phyloP scores from a whole-genome alignment of 148 eudicot species.

The Drosera capensis region DNA sequence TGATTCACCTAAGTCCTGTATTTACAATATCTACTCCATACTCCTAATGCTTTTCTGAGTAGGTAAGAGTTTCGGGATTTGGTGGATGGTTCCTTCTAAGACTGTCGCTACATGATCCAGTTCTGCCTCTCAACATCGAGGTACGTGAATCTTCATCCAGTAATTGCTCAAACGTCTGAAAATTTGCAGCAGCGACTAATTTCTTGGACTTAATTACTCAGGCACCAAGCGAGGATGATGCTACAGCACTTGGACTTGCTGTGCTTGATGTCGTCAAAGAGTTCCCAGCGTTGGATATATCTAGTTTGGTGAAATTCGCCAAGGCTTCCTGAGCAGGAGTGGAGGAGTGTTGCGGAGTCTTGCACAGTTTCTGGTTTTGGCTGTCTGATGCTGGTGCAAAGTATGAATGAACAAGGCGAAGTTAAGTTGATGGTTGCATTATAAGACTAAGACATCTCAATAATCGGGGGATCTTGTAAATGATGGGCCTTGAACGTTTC shows the following conservation, averaged over 20 bases:
- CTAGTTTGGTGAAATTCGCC: conserved; percentile 51
- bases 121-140: conserved; percentile 95
- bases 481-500: no score
- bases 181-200: neutral
- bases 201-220: conserved; percentile 5
- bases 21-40: neutral
- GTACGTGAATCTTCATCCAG: conserved; percentile 13
- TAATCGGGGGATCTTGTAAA: no score
- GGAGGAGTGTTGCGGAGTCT: neutral
- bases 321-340: conserved; percentile 3
- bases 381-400: no score
- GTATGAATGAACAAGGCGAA: no score
- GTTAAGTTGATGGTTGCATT: no score
- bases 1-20: no score
- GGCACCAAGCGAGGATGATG: conserved; percentile 70
- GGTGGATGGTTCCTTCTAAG: conserved; percentile 96
- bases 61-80: conserved; percentile 85
- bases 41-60: conserved; percentile 6
- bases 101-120: conserved; percentile 98
- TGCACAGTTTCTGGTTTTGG: no score
- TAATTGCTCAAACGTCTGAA: neutral
- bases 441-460: no score
- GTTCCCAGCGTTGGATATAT: conserved; percentile 65
- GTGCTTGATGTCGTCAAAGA: conserved; percentile 48
- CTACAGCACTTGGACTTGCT: conserved; percentile 56